Base-by-base conservation (phyloP, 805 yeast genomes). In the Tetrapisispora pingtungensis region DNA sequence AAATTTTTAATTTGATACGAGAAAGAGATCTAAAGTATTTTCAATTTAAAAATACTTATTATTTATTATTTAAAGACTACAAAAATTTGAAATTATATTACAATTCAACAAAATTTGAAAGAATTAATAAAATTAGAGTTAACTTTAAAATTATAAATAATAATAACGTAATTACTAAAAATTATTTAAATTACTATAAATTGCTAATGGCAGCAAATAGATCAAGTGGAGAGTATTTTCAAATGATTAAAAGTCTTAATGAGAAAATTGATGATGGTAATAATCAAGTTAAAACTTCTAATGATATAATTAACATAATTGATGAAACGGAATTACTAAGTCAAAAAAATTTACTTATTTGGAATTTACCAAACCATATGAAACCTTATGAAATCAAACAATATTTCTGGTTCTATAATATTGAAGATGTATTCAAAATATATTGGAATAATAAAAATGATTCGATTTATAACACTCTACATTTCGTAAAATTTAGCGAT, bases 401-500 rank as follows among this genome's bases (percentile, higher is more conserved):
- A 17, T 44, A 44, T 19, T 60, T 57, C 41, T 61, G 65, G 65
- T 54, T 54, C 39, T 62, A 62, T 45, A 59, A 58, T 36, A 54
- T 62, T 3, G 52, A 51, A 39, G 57, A 59, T 39, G 52, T 58
- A 42, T 55, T 58, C 38, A 54, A 52, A 36, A 26, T 60, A 26
- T 57, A 49, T 43, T 51, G 56, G 59, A 28, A 15, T 14, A 37
- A 37, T 14, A 54, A 59, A 34, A 51, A 52, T 14, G 42, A 46
- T 7, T 41, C 43, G 1, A 49, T 52, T 13, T 51, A 54, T 6
- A 44, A 44, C 7, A 50, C 56, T 8, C 48, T 62, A n/a, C 49
- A 51, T 30, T 61, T 43, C 39, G 40, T 62, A 32, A 53, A 58
- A 18, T 81, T 81, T 51, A 65, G 65, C 14, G 67, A 71, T 48